Evolutionary conservation across 192 early-diverging fungal species (phyloP).

Genomic region (Coemansia sp.): DNA sequence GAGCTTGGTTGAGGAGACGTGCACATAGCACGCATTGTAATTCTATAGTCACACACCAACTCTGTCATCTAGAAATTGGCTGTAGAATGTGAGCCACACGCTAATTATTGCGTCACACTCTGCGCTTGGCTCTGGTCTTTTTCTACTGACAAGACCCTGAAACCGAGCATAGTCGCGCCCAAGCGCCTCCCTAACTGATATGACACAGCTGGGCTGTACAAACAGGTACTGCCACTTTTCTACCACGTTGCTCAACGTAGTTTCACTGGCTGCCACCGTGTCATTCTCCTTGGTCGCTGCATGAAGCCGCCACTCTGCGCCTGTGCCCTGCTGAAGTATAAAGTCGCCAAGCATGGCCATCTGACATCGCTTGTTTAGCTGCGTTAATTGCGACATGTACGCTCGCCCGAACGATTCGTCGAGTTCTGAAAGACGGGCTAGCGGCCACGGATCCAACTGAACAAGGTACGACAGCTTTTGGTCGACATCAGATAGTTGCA

Average conservation of each 20-base stretch:
- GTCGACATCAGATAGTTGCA: neutral
- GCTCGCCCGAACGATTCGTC: slow-evolving; percentile 1
- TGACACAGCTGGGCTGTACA: neutral
- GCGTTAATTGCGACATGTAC: slow-evolving; percentile 10
- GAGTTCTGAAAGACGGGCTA: neutral
- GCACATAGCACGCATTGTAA: slow-evolving; percentile 1
- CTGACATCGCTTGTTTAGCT: slow-evolving; percentile 21
- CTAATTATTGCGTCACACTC: slow-evolving; percentile 8
- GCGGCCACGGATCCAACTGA: slow-evolving; percentile 5
- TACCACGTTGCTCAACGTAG: slow-evolving; percentile 6
- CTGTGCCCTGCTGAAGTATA: neutral
- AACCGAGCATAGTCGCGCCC: slow-evolving; percentile 1
- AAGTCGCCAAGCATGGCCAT: slow-evolving; percentile 24
- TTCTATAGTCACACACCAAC: neutral
- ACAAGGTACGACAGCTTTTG: neutral
- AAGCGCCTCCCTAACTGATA: slow-evolving; percentile 2
- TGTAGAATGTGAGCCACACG: slow-evolving; percentile 11
- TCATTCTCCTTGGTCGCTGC: neutral
- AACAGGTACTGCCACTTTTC: slow-evolving; percentile 17
- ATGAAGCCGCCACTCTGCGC: neutral
- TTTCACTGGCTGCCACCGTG: neutral
- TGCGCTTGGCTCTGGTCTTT: neutral
- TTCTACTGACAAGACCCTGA: neutral
- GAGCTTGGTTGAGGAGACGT: neutral
- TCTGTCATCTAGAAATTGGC: slow-evolving; percentile 3